Evolutionary conservation across 805 yeast genomes (phyloP).

Genomic region (Kurtzmaniella fragi): DNA sequence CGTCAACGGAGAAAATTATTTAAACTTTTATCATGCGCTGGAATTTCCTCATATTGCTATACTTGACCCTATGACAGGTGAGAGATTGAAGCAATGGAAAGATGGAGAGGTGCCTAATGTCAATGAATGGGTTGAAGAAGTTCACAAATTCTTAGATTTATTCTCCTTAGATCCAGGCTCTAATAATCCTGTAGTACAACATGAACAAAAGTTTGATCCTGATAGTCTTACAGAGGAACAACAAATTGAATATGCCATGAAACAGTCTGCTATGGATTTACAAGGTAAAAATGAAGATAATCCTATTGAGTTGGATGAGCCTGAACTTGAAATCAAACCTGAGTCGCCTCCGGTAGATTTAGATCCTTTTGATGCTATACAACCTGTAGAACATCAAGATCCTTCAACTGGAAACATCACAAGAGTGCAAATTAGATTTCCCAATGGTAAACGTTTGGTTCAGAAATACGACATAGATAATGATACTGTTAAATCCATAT

Average conservation of each 20-base stretch:
- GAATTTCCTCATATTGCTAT: slow-evolving; percentile 87
- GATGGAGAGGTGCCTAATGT: slow-evolving; percentile 54
- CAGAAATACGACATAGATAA: slow-evolving; percentile 52
- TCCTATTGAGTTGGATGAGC: slow-evolving; percentile 19
- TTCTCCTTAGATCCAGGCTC: slow-evolving; percentile 63
- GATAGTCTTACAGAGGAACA: slow-evolving; percentile 74
- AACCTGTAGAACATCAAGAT: slow-evolving; percentile 52
- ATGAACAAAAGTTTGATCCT: slow-evolving; percentile 57
- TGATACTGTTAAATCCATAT: slow-evolving; percentile 59
- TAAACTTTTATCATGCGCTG: slow-evolving; percentile 64
- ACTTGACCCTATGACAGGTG: slow-evolving; percentile 94
- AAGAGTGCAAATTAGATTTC: slow-evolving; percentile 81
- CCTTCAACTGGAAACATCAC: slow-evolving; percentile 63
- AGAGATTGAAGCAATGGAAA: slow-evolving; percentile 75
- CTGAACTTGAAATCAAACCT: slow-evolving; percentile 10
- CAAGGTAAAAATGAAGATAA: slow-evolving; percentile 21
- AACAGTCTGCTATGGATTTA: slow-evolving; percentile 47
- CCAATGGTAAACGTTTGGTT: slow-evolving; percentile 78
- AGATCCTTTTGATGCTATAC: slow-evolving; percentile 47
- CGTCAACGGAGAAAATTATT: slow-evolving; percentile 64
- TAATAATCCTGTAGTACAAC: slow-evolving; percentile 61
- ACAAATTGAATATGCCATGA: slow-evolving; percentile 72
- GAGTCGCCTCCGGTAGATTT: slow-evolving; percentile 5
- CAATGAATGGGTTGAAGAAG: slow-evolving; percentile 59
- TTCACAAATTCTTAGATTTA: slow-evolving; percentile 59